These are phyloP conservation scores for Angomonas ambiguus DNA, from an alignment of 208 protist genomes.

Conservation along the genomic window DNA sequence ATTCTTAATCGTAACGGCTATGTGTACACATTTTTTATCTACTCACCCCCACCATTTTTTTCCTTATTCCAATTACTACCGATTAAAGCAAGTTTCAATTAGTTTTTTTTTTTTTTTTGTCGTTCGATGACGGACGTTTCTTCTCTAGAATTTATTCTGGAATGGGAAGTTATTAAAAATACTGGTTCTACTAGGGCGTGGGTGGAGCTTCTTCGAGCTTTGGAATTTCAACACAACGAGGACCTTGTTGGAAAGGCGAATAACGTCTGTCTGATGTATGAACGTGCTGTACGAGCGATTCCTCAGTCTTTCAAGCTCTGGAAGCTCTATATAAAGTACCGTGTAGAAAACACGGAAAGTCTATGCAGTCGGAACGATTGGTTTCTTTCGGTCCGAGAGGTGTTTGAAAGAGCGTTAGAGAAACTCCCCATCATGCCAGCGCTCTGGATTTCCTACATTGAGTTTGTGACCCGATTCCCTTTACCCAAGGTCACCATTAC, in stretches of 20 bases:
- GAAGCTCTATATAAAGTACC: conserved; percentile 57
- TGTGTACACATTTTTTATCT: neutral
- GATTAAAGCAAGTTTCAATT: too few species aligned
- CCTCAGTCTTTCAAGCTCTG: conserved; percentile 83
- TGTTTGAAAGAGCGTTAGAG: conserved; percentile 69
- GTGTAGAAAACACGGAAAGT: conserved; percentile 35
- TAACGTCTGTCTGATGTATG: conserved; percentile 61
- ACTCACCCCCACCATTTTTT: neutral
- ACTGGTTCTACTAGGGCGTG: conserved; percentile 51
- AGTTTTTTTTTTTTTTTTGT: neutral
- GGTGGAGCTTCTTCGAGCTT: conserved; percentile 44
- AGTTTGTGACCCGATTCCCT: conserved; percentile 48
- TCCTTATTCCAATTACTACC: too few species aligned
- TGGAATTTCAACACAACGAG: conserved; percentile 9
- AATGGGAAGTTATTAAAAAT: conserved; percentile 58
- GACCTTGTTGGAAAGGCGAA: conserved; percentile 42
- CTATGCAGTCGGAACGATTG: conserved; percentile 51
- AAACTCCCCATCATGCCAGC: conserved; percentile 71
- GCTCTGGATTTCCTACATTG: conserved; percentile 63
- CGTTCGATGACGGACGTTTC: conserved; percentile 3
- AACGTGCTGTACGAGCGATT: conserved; percentile 62
- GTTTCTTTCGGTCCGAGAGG: conserved; percentile 57
- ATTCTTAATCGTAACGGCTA: neutral
- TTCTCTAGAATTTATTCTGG: conserved; percentile 29
- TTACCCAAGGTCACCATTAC: conserved; percentile 55